Base-by-base conservation (phyloP, 2,329 filamentous ascomycete species). In the Epicoccum nigrum region DNA sequence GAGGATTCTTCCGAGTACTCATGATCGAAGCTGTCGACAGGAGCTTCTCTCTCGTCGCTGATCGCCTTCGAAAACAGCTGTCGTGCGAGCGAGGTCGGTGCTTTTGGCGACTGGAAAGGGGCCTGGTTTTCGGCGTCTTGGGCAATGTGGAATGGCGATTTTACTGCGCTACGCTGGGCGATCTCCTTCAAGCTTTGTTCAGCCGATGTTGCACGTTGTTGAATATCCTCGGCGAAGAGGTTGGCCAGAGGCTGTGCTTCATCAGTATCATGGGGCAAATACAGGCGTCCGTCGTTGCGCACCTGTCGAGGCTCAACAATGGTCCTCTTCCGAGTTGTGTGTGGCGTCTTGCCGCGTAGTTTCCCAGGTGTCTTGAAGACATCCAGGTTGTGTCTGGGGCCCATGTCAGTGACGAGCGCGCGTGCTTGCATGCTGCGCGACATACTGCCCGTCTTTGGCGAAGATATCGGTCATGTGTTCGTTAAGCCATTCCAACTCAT, bases 381-480 rank as follows among this genome's bases (percentile, higher is more conserved):
- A 65, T 97, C 93, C 57, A 90, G 84, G 54, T 97, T 87, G 71
- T 93, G 93, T 56, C 94, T 97, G 20, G 12, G 17, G 19, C 8
- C 8, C 1, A 27, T 15, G 55, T 76, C 48, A 76, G 69, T 46
- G 40, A 25, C 17, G 8, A 20, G 37, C 45, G 57, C 44, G 49
- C 43, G 21, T n/a, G 7, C 21, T 27, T 30, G 41, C 16, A 37
- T 42, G 28, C 44, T 46, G 45, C 55, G 51, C 55, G 48, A 82
- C 88, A 67, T 84, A 97, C 94, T 92, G 84, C 75, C 92, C 86
- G 68, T 92, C 89, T 64, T 88, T 86, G 65, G 86, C 88, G 72
- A 97, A 96, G 67, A 99, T 90, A 58, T 96, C 91, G 41, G 86
- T 85, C 93, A 99, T 97, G 74, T 99, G 94, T 77, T 97, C 94